phyloP scores from a whole-genome alignment of 2,329 filamentous ascomycete genomes.

The Hypoxylon sp. region DNA sequence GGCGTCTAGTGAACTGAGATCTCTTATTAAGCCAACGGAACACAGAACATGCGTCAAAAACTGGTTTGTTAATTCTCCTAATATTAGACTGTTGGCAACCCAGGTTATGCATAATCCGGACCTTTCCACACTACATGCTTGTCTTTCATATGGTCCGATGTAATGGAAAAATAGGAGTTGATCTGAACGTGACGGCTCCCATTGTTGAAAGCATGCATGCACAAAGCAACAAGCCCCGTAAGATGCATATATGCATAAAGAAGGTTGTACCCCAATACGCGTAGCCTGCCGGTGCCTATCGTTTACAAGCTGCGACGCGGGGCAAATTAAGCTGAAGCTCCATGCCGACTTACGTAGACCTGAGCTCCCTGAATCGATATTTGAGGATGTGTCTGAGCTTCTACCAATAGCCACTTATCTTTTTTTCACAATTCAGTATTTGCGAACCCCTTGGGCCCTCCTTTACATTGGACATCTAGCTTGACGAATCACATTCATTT shows the following conservation, averaged over 20 bases:
- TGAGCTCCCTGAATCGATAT: slow-evolving; percentile 2
- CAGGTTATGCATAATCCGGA: too few relatives aligned
- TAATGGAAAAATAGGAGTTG: too few relatives aligned
- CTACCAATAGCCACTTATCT: not conserved
- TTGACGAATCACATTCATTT: slow-evolving; percentile 6
- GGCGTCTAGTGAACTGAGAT: too few relatives aligned
- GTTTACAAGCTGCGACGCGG: slow-evolving; percentile 9
- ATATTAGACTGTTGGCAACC: too few relatives aligned
- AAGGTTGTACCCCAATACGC: slow-evolving; percentile 14
- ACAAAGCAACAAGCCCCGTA: not conserved
- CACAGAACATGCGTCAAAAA: too few relatives aligned
- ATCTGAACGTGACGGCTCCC: not conserved
- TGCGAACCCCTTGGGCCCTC: slow-evolving; percentile 8
- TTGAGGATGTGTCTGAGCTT: not conserved
- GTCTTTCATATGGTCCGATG: too few relatives aligned
- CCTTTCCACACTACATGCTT: too few relatives aligned
- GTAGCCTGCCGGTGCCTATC: slow-evolving; percentile 25
- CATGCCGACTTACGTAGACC: slow-evolving; percentile 20
- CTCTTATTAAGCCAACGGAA: too few relatives aligned
- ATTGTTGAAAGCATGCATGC: not conserved
- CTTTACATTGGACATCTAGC: not conserved
- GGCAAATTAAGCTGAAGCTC: slow-evolving; percentile 18
- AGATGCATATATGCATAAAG: not conserved
- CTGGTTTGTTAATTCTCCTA: too few relatives aligned
- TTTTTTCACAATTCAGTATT: not conserved